Percentiles rank a stretch among this genome's conserved stretches.
These are phyloP conservation scores for Pyrus betulifolia DNA, from an alignment of 306 rosid species.

Conservation along the genomic window DNA sequence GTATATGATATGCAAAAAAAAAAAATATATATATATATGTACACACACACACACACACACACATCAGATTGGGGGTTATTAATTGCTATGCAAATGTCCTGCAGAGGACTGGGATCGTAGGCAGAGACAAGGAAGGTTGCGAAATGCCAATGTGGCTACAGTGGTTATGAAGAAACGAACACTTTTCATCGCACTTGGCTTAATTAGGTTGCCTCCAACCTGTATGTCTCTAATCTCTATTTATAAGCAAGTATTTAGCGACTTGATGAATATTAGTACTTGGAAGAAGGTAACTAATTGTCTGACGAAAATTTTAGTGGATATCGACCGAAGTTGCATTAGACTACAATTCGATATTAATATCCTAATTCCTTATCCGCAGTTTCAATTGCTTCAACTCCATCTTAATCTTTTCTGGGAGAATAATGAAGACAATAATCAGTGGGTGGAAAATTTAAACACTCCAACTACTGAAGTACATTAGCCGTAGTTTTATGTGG, in stretches of 20 bases:
- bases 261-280: background rate
- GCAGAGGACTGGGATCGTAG: conserved; percentile 2
- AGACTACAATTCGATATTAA: background rate
- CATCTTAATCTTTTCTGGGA: background rate
- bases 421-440: background rate
- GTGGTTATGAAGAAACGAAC: background rate
- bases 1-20: background rate
- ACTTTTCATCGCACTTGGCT: background rate
- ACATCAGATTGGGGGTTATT: background rate
- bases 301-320: background rate
- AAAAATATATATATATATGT: background rate
- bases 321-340: background rate
- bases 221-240: background rate
- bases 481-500: no score
- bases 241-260: background rate
- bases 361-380: background rate
- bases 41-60: no score
- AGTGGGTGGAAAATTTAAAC: no score
- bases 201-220: no score
- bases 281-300: background rate
- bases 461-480: no score
- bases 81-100: background rate
- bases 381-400: background rate
- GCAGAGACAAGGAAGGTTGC: background rate
- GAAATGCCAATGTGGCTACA: background rate